phyloP scores from a whole-genome alignment of 495 filamentous ascomycete genomes.

The Lasiosphaeriaceae sp. region DNA sequence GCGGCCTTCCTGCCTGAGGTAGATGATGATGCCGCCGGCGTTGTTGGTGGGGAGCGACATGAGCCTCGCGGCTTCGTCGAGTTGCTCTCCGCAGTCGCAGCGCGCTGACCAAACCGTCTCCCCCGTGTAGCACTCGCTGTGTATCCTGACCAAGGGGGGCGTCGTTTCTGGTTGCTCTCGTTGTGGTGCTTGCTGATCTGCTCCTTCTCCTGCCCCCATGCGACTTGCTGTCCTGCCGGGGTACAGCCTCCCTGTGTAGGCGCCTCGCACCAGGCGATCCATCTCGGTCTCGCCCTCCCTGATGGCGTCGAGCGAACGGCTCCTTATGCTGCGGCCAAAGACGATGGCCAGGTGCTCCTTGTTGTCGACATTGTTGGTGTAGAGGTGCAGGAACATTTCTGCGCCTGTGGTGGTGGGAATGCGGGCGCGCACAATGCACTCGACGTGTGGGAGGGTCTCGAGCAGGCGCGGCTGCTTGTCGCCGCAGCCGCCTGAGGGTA shows the following conservation, averaged over 20 bases:
- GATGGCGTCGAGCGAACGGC: conserved; percentile 70
- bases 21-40: conserved; percentile 85
- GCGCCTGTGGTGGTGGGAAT: conserved; percentile 84
- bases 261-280: conserved; percentile 92
- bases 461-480: conserved; percentile 64
- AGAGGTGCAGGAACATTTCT: conserved; percentile 96
- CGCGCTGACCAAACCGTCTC: conserved; percentile 97
- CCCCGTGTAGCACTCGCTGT: conserved; percentile 97
- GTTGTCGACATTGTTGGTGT: conserved; percentile 84
- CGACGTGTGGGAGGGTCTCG: conserved; percentile 64
- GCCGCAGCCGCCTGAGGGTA: conserved; percentile 46
- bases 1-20: conserved; percentile 91
- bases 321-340: conserved; percentile 82
- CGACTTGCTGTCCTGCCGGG: conserved; percentile 76
- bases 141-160: conserved; percentile 81
- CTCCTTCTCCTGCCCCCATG: conserved; percentile 19
- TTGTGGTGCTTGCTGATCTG: not conserved
- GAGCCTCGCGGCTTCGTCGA: conserved; percentile 90
- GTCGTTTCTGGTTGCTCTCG: conserved; percentile 1
- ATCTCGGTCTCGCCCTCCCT: conserved; percentile 88
- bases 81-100: conserved; percentile 96
- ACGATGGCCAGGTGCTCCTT: conserved; percentile 99
- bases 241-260: conserved; percentile 82
- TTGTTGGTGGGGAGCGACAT: conserved; percentile 75
- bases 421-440: conserved; percentile 77